phyloP scores from a whole-genome alignment of 306 rosid genomes.

The Morella rubra region DNA sequence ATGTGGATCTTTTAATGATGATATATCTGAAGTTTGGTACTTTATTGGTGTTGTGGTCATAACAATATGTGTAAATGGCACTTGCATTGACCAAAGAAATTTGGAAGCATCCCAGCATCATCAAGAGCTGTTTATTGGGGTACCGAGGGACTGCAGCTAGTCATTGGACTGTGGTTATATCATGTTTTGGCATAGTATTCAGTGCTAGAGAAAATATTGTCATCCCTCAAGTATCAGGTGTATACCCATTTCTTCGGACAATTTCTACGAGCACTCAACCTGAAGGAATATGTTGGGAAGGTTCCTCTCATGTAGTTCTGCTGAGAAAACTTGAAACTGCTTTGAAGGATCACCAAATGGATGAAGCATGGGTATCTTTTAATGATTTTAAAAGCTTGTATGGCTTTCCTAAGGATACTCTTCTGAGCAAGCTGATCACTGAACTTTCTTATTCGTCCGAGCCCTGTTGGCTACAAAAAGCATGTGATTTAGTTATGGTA shows the following conservation, averaged over 20 bases:
- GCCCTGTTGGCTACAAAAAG: constrained; percentile 49
- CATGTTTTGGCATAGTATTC: constrained; percentile 9
- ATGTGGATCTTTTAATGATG: neutral
- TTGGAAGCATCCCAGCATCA: constrained; percentile 3
- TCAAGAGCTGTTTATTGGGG: neutral
- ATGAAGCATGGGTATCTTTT: constrained; percentile 73
- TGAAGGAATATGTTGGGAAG: constrained; percentile 69
- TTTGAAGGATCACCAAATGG: constrained; percentile 49
- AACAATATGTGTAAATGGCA: neutral
- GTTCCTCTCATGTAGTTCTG: constrained; percentile 54
- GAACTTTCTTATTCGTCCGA: constrained; percentile 58
- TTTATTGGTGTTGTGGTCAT: neutral
- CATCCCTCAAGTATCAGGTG: constrained; percentile 11
- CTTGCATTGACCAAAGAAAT: constrained; percentile 4
- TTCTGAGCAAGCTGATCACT: constrained; percentile 56
- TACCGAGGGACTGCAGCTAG: constrained; percentile 34
- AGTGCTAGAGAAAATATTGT: neutral
- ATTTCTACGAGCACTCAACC: constrained; percentile 34
- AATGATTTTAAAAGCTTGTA: constrained; percentile 59
- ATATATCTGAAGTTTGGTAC: neutral
- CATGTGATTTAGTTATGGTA: constrained; percentile 58
- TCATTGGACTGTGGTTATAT: constrained; percentile 7
- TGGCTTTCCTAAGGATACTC: constrained; percentile 62
- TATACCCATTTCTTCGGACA: constrained; percentile 17
- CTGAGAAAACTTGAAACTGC: constrained; percentile 53